Evolutionary conservation across 2,329 filamentous ascomycete genomes (phyloP), one percentile per base, ranked within the genome.

Genomic region (Blastomyces parvus): DNA sequence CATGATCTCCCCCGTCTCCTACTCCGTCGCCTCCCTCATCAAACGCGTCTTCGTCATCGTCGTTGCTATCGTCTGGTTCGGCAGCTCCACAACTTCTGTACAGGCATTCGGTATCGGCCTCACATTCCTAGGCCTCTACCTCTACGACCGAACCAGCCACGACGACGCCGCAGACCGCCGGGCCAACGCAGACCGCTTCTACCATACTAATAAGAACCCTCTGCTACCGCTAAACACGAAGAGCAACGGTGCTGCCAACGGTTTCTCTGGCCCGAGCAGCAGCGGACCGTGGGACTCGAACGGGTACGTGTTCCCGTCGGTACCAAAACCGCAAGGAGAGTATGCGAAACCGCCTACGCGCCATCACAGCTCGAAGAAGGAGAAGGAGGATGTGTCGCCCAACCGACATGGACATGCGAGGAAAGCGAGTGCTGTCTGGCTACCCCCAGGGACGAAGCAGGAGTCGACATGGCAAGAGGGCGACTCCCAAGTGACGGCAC

Each of bases 21-120:
- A 99, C 79, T 96, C 91, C 0, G 93, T 99, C 46, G 94, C 94
- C 44, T 95, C 89, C 63, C 81, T 99, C 66, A 94, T 99, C 77
- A 99, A 99, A 79, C 88, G 94, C 59, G 94, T 99, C 14, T 97
- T 96, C 72, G 93, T 99, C 71, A 96, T 99, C 70, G 85, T 94
- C 64, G 88, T 96, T 69, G 91, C 94, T 7, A 93, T 99, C 66
- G 79, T 97, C 68, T 99, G 94, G 94, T 99, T 97, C 77, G 88
- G 91, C 67, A 97, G 87, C 74, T 85, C 88, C 1, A 96, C 94
- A 40, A 97, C 90, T 5, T 82, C 81, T 19, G 76, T 95, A 19
- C 94, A 99, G 76, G 90, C 86, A 0, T 81, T 89, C 52, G 94
- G 94, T 19, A 97, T 99, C 70, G 84, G 78, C 3, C 84, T 99